Percentiles rank a stretch among this genome's conserved stretches.
Evolutionary conservation across 192 early-diverging fungal species (phyloP).

Genomic region (Podila verticillata): DNA sequence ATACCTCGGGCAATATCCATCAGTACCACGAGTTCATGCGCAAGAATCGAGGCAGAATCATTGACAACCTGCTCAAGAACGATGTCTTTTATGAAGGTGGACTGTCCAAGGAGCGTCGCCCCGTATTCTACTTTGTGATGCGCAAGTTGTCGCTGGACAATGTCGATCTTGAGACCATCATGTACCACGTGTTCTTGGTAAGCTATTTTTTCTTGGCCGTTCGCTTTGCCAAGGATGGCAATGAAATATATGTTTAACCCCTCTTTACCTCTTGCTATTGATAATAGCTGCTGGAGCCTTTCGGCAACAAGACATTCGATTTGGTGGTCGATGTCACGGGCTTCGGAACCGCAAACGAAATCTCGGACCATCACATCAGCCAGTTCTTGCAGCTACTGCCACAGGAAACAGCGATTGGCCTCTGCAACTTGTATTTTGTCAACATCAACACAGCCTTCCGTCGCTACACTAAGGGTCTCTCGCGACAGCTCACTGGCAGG

Average conservation of each 20-base stretch:
- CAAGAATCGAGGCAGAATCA: constrained; percentile 70
- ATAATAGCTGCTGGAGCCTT: constrained; percentile 67
- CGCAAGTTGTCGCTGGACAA: constrained; percentile 77
- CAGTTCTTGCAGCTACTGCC: constrained; percentile 82
- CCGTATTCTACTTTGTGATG: constrained; percentile 88
- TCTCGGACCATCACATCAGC: constrained; percentile 77
- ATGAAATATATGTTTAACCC: neutral
- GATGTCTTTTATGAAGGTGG: constrained; percentile 87
- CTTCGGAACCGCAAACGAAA: constrained; percentile 83
- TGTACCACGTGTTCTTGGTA: constrained; percentile 79
- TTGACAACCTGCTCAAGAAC: constrained; percentile 74
- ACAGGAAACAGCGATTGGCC: constrained; percentile 67
- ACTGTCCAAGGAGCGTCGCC: constrained; percentile 73
- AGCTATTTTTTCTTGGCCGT: constrained; percentile 4
- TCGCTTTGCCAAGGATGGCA: neutral
- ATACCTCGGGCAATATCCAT: constrained; percentile 43
- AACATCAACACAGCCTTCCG: constrained; percentile 85
- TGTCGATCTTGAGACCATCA: constrained; percentile 86
- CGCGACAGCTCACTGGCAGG: constrained; percentile 58
- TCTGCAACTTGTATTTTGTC: constrained; percentile 79
- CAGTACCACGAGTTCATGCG: constrained; percentile 77
- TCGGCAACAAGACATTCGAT: constrained; percentile 77
- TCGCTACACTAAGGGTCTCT: constrained; percentile 70
- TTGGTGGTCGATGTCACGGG: constrained; percentile 85
- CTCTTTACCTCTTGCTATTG: neutral